Evolutionary conservation across 129 eudicot species (phyloP).

Genomic region (Arctium minus): DNA sequence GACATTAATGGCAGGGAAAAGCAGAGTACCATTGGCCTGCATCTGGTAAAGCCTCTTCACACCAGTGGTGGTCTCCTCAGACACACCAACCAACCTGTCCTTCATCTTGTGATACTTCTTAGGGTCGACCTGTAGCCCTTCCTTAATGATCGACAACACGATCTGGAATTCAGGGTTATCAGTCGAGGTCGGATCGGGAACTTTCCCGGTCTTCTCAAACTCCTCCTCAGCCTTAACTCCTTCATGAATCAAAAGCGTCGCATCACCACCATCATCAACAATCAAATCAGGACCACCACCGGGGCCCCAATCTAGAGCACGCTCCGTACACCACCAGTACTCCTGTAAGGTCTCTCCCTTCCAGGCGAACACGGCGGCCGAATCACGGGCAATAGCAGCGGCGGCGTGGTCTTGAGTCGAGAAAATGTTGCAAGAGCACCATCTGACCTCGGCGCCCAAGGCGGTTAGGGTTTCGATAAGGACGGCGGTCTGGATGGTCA

Average conservation of each 20-base stretch:
- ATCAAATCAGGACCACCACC: constrained; percentile 74
- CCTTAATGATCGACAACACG: constrained; percentile 56
- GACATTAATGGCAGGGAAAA: constrained; percentile 85
- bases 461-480: constrained; percentile 71
- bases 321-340: constrained; percentile 90
- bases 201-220: constrained; percentile 48
- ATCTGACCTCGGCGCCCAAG: constrained; percentile 75
- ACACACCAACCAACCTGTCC: constrained; percentile 79
- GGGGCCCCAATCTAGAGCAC: constrained; percentile 80
- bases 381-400: constrained; percentile 69
- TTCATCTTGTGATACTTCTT: constrained; percentile 74
- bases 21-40: constrained; percentile 63
- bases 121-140: constrained; percentile 55
- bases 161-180: constrained; percentile 77
- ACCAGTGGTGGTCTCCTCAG: constrained; percentile 96
- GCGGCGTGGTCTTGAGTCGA: constrained; percentile 84
- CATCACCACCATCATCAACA: constrained; percentile 79
- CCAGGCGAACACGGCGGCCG: constrained; percentile 86
- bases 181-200: constrained; percentile 65
- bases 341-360: constrained; percentile 80
- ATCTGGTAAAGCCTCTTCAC: constrained; percentile 93
- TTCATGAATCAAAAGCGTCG: constrained; percentile 69
- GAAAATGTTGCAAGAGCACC: constrained; percentile 87
- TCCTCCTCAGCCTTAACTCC: constrained; percentile 87
- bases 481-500: constrained; percentile 79